These are phyloP conservation scores for Thermochaetoides thermophila DNA, from an alignment of 495 filamentous ascomycete genomes.

Conservation along the genomic window DNA sequence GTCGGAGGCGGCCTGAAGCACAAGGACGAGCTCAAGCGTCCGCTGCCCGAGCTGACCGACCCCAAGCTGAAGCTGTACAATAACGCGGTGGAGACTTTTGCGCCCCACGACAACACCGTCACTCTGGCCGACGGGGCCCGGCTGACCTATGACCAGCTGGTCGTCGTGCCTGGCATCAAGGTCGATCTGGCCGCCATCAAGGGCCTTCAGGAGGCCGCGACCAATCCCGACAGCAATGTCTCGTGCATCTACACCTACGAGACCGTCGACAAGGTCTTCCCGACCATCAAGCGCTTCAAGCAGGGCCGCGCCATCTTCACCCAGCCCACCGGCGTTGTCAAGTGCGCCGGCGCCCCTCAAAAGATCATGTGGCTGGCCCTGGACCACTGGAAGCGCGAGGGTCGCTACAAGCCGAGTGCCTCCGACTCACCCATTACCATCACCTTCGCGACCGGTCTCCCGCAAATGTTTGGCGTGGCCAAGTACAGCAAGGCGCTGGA, in stretches of 20 bases:
- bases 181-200: constrained; percentile 41
- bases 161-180: constrained; percentile 48
- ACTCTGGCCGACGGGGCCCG: constrained; percentile 43
- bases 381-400: constrained; percentile 47
- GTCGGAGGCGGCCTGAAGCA: constrained; percentile 49
- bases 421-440: constrained; percentile 36
- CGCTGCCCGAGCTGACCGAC: constrained; percentile 38
- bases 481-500: constrained; percentile 52
- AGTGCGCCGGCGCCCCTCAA: constrained; percentile 57
- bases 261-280: constrained; percentile 42
- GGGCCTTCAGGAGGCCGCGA: constrained; percentile 45
- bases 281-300: constrained; percentile 37
- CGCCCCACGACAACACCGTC: constrained; percentile 42
- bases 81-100: constrained; percentile 34
- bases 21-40: constrained; percentile 37
- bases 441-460: constrained; percentile 46
- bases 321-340: constrained; percentile 48
- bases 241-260: constrained; percentile 54
- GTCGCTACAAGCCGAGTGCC: constrained; percentile 36
- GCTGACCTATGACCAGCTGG: constrained; percentile 47
- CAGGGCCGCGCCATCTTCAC: constrained; percentile 53
- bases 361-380: constrained; percentile 60
- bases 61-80: constrained; percentile 49
- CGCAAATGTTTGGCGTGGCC: constrained; percentile 53
- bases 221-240: constrained; percentile 38